These are phyloP conservation scores for Phytophthora aleatoria DNA, from an alignment of 352 stramenopile genomes.

Conservation along the genomic window DNA sequence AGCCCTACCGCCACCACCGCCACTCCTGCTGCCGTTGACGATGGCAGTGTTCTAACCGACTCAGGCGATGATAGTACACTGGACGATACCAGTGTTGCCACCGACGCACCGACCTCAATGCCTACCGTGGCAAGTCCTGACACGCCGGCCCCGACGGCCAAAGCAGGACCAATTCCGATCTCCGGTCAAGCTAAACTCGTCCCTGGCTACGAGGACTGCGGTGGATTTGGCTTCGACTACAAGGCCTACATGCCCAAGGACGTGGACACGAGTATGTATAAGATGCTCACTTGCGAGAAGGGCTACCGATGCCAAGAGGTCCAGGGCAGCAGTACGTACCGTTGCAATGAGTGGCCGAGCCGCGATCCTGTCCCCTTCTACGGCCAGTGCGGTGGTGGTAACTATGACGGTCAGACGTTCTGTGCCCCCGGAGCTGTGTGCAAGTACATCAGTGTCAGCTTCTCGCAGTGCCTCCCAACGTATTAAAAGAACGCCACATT, in stretches of 20 bases:
- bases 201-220: conserved; percentile 19
- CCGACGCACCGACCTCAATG: neutral
- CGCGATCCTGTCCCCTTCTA: conserved; percentile 26
- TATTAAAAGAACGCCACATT: conserved; percentile 12
- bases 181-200: conserved; percentile 20
- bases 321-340: conserved; percentile 4
- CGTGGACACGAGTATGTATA: conserved; percentile 2
- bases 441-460: conserved; percentile 34
- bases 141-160: conserved; percentile 4
- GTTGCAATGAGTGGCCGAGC: conserved; percentile 31
- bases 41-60: conserved; percentile 1
- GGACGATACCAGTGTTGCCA: neutral
- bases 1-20: neutral
- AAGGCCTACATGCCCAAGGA: conserved; percentile 26
- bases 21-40: neutral
- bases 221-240: conserved; percentile 30
- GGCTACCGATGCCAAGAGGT: conserved; percentile 27
- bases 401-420: conserved; percentile 35
- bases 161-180: conserved; percentile 9
- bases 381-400: conserved; percentile 28
- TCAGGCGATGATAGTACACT: neutral
- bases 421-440: conserved; percentile 30
- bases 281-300: conserved; percentile 19
- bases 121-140: neutral
- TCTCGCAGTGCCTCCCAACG: conserved; percentile 34